Base-by-base conservation (phyloP, 805 yeast genomes). In the Hemisphaericaspora nanyangensis region DNA sequence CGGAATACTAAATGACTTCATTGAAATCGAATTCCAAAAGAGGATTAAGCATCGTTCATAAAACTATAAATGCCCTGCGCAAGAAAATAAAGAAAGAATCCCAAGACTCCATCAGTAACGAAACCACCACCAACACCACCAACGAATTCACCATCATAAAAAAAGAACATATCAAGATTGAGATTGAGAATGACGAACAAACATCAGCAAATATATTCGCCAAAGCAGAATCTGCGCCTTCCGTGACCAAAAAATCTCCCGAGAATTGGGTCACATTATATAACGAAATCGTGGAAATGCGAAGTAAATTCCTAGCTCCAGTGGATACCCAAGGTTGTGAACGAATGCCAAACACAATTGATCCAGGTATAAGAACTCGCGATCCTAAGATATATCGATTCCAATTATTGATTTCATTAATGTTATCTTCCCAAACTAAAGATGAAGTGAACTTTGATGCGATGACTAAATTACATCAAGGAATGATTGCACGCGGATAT, bases 281-380 rank as follows among this genome's bases (percentile, higher is more conserved):
- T 51, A 65, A 77, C 36, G 76, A 69, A 43, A 67, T 89, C 25
- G 79, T 80, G 38, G 63, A 60, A 17, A 85, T 88, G 93, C 69
- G 97, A 43, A 49, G 70, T 3, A 68, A 70, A 36, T 70, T 82
- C 11, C 59, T 63, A n/a, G 79, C 97, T 0, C 96, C 97, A 0
- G 97, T 90, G 2, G 97, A 90, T 55, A 71, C 80, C 0, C 79
- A 86, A 75, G 97, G 97, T 5, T 88, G 96, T 57, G 89, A 84
- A 17, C 68, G 70, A 20, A 68, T 77, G 35, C 77, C 80, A 0
- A 62, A 65, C 17, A 58, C 70, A 4, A 63, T 76, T 13, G 60
- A 55, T 11, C 69, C 70, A 2, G 51, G 53, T 7, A 38, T 73
- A 6, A 61, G 53, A 24, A 31, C 34, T 6, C 37, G 27, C 0